Base-by-base conservation (phyloP, 192 early-diverging fungal species). In the Pilaira anomala region DNA sequence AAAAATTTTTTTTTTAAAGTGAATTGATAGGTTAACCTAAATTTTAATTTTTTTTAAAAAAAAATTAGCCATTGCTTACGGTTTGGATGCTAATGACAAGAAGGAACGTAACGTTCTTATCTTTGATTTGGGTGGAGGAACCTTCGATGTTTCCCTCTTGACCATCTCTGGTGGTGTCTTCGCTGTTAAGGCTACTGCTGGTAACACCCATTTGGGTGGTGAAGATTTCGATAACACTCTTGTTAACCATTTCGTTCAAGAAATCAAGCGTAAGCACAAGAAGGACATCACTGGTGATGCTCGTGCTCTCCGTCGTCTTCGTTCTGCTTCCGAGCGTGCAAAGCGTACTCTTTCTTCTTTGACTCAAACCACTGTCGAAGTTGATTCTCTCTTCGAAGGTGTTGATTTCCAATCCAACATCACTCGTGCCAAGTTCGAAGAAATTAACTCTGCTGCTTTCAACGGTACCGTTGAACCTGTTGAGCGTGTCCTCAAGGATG, bases 161-260 rank as follows among this genome's bases (percentile, higher is more conserved):
- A 90, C 93, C 61, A 95, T 97, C 59, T 91, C 93, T 65, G 91
- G 94, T 74, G 94, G 96, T 78, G 91, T 98, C 67, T 98, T 97
- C 73, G 94, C 94, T 69, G 94, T 98, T 52, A 80, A 93, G 69
- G 87, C 96, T 46, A 97, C 94, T 68, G 89, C 90, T 69, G 96
- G 96, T 80, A 94, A 98, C 85, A 96, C 96, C 51, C 93, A 95
- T 66, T 81, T 96, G 76, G 96, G 96, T 74, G 96, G 96, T 77
- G 96, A 98, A 80, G 96, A 98, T 82, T 98, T 98, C 77, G 96
- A 98, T 82, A 91, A 95, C 90, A 86, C 90, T 66, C 78, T 96
- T 42, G 92, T 96, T 76, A 86, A 87, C 75, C 91, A 93, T 92
- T 96, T 96, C 45, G 78, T 80, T 58, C 84, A 93, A 67, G 92